phyloP scores from a whole-genome alignment of 2,329 filamentous ascomycete species.

The Cordyceps cicadae region DNA sequence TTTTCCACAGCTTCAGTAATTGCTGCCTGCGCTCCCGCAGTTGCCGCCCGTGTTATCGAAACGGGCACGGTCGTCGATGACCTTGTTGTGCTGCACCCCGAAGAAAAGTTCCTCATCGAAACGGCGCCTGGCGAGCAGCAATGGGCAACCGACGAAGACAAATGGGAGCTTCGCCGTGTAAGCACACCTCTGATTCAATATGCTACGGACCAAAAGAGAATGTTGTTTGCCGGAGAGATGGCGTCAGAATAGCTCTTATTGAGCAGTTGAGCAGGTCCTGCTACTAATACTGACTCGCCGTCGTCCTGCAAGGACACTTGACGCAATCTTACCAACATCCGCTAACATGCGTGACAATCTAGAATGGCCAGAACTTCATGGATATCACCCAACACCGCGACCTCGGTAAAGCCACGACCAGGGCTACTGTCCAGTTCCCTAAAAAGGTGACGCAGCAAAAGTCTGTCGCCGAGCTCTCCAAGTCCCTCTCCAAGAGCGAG shows the following conservation, averaged over 20 bases:
- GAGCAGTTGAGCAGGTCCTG: no score
- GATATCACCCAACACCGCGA: constrained; percentile 75
- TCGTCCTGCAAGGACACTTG: background rate
- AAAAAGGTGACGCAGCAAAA: constrained; percentile 55
- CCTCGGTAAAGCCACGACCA: constrained; percentile 35
- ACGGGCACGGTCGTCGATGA: constrained; percentile 26
- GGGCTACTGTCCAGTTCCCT: constrained; percentile 51
- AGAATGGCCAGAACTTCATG: constrained; percentile 81
- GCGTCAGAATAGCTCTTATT: no score
- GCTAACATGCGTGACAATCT: background rate
- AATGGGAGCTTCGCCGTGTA: constrained; percentile 83
- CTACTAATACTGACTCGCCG: background rate
- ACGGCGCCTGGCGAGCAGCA: constrained; percentile 70
- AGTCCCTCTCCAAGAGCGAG: constrained; percentile 62
- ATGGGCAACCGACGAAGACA: constrained; percentile 91
- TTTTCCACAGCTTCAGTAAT: constrained; percentile 44
- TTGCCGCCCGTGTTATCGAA: constrained; percentile 50
- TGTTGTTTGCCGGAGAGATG: no score
- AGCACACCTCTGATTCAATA: constrained; percentile 20
- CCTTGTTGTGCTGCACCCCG: constrained; percentile 38
- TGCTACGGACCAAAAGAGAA: background rate
- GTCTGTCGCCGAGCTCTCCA: constrained; percentile 58
- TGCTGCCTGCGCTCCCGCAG: constrained; percentile 45
- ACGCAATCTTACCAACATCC: background rate
- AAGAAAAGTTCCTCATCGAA: constrained; percentile 62